These are phyloP conservation scores for Cladophialophora bantiana DNA, from an alignment of 2,329 filamentous ascomycete species.

Conservation along the genomic window DNA sequence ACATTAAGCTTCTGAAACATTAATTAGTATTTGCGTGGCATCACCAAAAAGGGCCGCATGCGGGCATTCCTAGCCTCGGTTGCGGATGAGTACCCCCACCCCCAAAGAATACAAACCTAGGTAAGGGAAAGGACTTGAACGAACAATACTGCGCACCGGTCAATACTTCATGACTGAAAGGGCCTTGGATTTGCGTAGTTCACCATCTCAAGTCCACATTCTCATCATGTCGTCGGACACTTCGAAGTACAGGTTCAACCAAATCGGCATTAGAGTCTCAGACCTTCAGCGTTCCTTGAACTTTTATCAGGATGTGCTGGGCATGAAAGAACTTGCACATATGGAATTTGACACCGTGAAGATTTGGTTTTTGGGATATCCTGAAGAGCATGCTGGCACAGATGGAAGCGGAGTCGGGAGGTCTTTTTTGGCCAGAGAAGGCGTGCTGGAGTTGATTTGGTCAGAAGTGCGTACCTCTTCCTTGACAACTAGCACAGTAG, in stretches of 20 bases:
- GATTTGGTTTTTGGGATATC: slow-evolving; percentile 14
- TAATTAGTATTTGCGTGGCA: too few relatives aligned
- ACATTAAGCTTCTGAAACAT: too few relatives aligned
- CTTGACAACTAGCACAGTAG: not conserved
- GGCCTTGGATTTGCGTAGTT: not conserved
- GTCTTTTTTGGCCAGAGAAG: slow-evolving; percentile 1
- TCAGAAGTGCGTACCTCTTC: slow-evolving; percentile 1
- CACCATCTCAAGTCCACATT: not conserved
- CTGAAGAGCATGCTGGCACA: not conserved
- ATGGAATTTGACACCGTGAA: slow-evolving; percentile 14
- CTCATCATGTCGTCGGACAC: slow-evolving; percentile 5
- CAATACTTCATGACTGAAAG: not conserved
- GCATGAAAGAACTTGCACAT: slow-evolving; percentile 12
- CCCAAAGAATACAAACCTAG: not conserved
- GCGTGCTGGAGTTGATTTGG: slow-evolving; percentile 13
- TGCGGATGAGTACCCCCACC: not conserved
- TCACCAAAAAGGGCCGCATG: too few relatives aligned
- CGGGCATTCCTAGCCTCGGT: not conserved
- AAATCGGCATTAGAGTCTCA: slow-evolving; percentile 15
- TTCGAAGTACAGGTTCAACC: slow-evolving; percentile 8
- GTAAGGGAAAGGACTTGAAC: not conserved
- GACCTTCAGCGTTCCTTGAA: slow-evolving; percentile 5
- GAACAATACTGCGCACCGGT: not conserved
- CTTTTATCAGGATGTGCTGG: slow-evolving; percentile 14
- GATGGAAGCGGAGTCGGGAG: not conserved